Base-by-base conservation (phyloP, 2,329 filamentous ascomycete genomes). In the Claviceps capensis region DNA sequence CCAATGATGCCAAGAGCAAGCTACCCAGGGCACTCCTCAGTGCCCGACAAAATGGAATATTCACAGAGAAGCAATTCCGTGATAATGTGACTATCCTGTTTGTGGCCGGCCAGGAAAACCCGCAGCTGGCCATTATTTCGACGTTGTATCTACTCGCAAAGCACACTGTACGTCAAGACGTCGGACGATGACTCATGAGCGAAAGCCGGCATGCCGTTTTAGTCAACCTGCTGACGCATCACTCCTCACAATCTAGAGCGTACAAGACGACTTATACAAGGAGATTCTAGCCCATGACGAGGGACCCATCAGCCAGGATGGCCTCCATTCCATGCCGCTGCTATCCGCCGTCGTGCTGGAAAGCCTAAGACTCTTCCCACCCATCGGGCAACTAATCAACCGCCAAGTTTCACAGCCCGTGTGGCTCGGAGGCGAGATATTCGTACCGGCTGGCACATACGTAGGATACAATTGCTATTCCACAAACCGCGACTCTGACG, bases 341-440 rank as follows among this genome's bases (percentile, higher is more conserved):
- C 61, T 76, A 5, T 72, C 67, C 1, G 62, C 73, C 0, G 64
- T 72, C 23, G 61, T 76, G 19, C 69, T 72, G 55, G 73, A 77
- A 50, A 61, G 65, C 22, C 65, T 76, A 13, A 70, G 74, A 2
- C 63, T 77, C 46, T 73, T 71, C 52, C 74, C 74, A 0, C 73
- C 74, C 7, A 69, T 77, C 49, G 69, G 65, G 0, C 72, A 76
- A 53, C 63, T 77, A 43, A 70, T 76, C 56, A 76, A 76, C 51
- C 67, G 72, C 5, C 65, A 66, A 4, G 67, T 66, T 0, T 55
- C 57, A 42, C 51, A 45, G 16, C 48, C 59, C 4, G 55, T 56
- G 5, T 43, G 58, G 2, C 58, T 66, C 0, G 61, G 64, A 13
- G 54, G 60, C 23, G 56, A 64, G 2, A 57, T 71, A n/a, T 51